Evolutionary conservation across 768 basidiomycete genomes (phyloP), one percentile per base, ranked within the genome.

Genomic region (Mycena venus): DNA sequence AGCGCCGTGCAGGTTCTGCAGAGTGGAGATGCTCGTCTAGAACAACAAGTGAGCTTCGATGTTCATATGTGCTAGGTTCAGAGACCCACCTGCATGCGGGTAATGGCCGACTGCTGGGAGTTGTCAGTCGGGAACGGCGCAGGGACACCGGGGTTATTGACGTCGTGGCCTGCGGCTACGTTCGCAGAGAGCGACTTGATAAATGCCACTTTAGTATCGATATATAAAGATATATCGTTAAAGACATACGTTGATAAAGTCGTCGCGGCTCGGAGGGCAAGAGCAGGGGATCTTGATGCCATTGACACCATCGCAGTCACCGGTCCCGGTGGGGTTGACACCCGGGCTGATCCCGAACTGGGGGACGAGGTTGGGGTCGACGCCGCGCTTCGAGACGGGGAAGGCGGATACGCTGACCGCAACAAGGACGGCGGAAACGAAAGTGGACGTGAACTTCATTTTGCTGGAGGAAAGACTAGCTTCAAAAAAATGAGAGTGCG

Each of bases 1-100:
- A 2, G 91, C 87, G 0, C 94, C 93, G 60, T 86, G 85, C 59
- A 95, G 80, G 79, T 95, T 95, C 82, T 95, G 94, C 17, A 95
- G 83, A 9, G 93, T 92, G 59, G 93, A 86, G 38, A 91, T 79
- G 0, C 90, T 85, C 27, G 94, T 89, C 32, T n/a, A n/a, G n/a
- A n/a, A n/a, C n/a, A n/a, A n/a, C n/a, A n/a, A n/a, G n/a, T n/a
- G n/a, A n/a, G n/a, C n/a, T n/a, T n/a, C n/a, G n/a, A n/a, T n/a
- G n/a, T n/a, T n/a, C n/a, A n/a, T n/a, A n/a, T n/a, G n/a, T n/a
- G n/a, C n/a, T n/a, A n/a, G n/a, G n/a, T n/a, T n/a, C n/a, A n/a
- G n/a, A n/a, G n/a, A n/a, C n/a, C n/a, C n/a, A n/a, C n/a, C n/a
- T 88, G 79, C 71, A 95, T 86, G 11, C 94, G 91, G 1, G 91